phyloP scores from a whole-genome alignment of 2,329 filamentous ascomycete genomes.

The Phialemoniopsis sp. region DNA sequence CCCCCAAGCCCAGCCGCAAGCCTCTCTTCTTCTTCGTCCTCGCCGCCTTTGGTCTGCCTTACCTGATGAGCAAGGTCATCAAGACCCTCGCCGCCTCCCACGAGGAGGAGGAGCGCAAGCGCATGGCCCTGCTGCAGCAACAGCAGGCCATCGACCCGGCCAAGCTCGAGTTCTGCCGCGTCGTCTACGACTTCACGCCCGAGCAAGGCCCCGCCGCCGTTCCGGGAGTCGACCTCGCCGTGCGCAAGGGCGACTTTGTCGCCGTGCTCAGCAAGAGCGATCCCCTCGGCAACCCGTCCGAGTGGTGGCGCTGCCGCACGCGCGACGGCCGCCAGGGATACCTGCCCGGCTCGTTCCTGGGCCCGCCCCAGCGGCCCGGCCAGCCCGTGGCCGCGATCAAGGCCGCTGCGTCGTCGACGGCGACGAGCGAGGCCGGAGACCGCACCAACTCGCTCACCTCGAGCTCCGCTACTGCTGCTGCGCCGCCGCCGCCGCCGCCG shows the following conservation, averaged over 20 bases:
- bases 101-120: constrained; percentile 72
- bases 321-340: constrained; percentile 90
- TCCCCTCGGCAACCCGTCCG: constrained; percentile 83
- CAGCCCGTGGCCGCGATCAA: constrained; percentile 49
- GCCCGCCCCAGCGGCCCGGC: constrained; percentile 59
- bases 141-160: constrained; percentile 69
- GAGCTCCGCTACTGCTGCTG: constrained; percentile 28
- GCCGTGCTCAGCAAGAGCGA: constrained; percentile 91
- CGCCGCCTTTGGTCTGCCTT: constrained; percentile 91
- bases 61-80: constrained; percentile 96
- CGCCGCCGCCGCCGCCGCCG: constrained; percentile 13
- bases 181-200: constrained; percentile 90
- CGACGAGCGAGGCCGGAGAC: constrained; percentile 30
- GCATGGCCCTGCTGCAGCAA: constrained; percentile 41
- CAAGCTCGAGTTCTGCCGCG: constrained; percentile 94
- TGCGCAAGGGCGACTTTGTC: constrained; percentile 92
- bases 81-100: constrained; percentile 76
- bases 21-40: constrained; percentile 94
- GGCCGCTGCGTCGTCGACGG: constrained; percentile 17
- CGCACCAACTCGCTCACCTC: constrained; percentile 44
- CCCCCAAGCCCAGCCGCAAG: constrained; percentile 80
- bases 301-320: constrained; percentile 96
- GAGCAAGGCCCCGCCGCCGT: constrained; percentile 41
- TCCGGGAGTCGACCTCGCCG: constrained; percentile 79
- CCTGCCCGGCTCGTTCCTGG: constrained; percentile 84